phyloP scores from a whole-genome alignment of 2,329 filamentous ascomycete genomes.

The Aspergillus versicolor region DNA sequence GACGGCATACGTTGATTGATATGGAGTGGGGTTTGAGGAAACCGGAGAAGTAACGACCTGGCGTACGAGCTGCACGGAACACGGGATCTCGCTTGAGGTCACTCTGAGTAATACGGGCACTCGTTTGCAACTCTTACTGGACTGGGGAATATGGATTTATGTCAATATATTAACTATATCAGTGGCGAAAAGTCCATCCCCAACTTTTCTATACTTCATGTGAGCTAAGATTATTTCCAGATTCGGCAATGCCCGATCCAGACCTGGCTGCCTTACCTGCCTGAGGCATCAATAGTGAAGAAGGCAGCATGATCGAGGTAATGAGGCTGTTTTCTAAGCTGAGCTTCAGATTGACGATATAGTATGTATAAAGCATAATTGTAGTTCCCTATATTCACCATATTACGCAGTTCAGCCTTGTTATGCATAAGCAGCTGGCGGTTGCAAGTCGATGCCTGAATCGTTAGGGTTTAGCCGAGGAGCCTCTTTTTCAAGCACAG shows the following conservation, averaged over 20 bases:
- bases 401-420: not conserved
- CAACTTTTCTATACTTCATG: not conserved
- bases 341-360: not conserved
- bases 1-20: constrained; percentile 1
- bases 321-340: not conserved
- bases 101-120: not conserved
- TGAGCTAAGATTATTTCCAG: constrained; percentile 11
- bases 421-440: not conserved
- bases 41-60: no score
- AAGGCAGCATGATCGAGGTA: not conserved
- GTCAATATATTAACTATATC: not conserved
- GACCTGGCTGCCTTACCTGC: not conserved
- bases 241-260: constrained; percentile 15
- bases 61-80: not conserved
- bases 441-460: not conserved
- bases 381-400: not conserved
- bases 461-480: constrained; percentile 43
- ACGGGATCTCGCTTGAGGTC: constrained; percentile 1
- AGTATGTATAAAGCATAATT: not conserved
- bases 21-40: constrained; percentile 3
- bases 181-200: not conserved
- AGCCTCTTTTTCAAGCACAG: constrained; percentile 21
- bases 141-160: no score
- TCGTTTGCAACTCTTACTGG: not conserved
- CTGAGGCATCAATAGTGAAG: not conserved